A percentile compares a stretch with the other conserved stretches of the same genome.
Conservation (phyloP, 2,329 filamentous ascomycete species). For the Diaporthe aspalathi region DNA sequence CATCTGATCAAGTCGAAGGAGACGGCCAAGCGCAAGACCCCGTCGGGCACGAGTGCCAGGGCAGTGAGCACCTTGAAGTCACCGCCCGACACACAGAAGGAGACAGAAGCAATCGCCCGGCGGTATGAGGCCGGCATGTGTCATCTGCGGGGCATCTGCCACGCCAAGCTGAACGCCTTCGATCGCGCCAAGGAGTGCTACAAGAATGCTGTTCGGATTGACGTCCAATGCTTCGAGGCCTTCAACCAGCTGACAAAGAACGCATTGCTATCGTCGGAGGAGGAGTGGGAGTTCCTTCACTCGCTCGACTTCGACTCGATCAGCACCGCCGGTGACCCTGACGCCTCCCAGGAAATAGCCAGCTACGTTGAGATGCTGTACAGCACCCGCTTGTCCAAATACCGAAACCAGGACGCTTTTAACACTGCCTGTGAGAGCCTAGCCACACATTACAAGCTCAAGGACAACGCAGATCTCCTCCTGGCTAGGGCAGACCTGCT, state of each 20-base stretch:
- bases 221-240: conserved; percentile 97
- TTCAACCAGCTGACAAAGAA: conserved; percentile 99
- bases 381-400: conserved; percentile 94
- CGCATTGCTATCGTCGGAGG: conserved; percentile 84
- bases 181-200: conserved; percentile 98
- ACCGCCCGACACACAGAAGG: conserved; percentile 47
- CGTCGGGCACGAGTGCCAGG: conserved; percentile 56
- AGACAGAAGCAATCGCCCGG: conserved; percentile 79
- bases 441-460: conserved; percentile 91
- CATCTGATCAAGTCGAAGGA: conserved; percentile 78
- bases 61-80: conserved; percentile 33
- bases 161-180: conserved; percentile 96
- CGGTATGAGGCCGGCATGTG: conserved; percentile 98
- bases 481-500: conserved; percentile 90
- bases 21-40: conserved; percentile 75
- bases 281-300: conserved; percentile 90
- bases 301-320: conserved; percentile 92
- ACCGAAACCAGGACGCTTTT: conserved; percentile 86
- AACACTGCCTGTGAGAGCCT: conserved; percentile 88
- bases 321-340: conserved; percentile 68
- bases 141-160: conserved; percentile 92
- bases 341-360: conserved; percentile 82
- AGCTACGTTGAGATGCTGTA: conserved; percentile 97
- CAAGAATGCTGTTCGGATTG: conserved; percentile 95
- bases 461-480: conserved; percentile 87